Evolutionary conservation across 345 rosid species (phyloP), one percentile per base, ranked within the genome.

Genomic region (Camelina laxa): DNA sequence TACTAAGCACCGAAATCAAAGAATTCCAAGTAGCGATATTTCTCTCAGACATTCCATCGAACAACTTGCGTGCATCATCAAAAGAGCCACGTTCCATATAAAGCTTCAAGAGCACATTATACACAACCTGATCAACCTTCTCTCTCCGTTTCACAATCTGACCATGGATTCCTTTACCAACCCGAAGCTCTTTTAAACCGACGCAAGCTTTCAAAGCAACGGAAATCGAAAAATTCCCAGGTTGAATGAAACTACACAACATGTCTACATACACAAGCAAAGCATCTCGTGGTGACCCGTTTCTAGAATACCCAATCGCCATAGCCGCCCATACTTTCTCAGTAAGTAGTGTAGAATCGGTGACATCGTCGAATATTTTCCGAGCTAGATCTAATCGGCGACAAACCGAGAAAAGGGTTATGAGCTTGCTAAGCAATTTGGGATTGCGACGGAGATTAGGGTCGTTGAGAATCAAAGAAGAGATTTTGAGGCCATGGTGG

Each of bases 311-410:
- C 31, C 84, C 88, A 73, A 83, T 83, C n/a, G 84, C 85, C 86
- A 85, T 76, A 31, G 88, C 86, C 19, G 80, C 79, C 85, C 83
- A 85, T 0, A 85, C 70, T 39, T 85, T 74, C 59, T 85, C 88
- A 4, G 72, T 19, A 7, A 64, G 73, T 5, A 59, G 31, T 4
- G 22, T 67, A 17, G 63, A 60, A 2, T 60, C 70, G 0, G 72
- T 30, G 11, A 53, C 76, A 31, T 77, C 73, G 31, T 83, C 70
- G 7, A 85, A 85, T 45, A 85, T 41, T 20, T 64, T 45, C 17
- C 80, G 73, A 12, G 88, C 88, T 7, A 76, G 81, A 33, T 79
- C 80, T 9, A 85, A 42, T 2, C 65, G 63, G 47, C 86, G 82
- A 9, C 85, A 85, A 50, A 77, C 82, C 1, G 84, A 81, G 82